phyloP scores from a whole-genome alignment of 2,329 filamentous ascomycete genomes.

The Drechslerella dactyloides region DNA sequence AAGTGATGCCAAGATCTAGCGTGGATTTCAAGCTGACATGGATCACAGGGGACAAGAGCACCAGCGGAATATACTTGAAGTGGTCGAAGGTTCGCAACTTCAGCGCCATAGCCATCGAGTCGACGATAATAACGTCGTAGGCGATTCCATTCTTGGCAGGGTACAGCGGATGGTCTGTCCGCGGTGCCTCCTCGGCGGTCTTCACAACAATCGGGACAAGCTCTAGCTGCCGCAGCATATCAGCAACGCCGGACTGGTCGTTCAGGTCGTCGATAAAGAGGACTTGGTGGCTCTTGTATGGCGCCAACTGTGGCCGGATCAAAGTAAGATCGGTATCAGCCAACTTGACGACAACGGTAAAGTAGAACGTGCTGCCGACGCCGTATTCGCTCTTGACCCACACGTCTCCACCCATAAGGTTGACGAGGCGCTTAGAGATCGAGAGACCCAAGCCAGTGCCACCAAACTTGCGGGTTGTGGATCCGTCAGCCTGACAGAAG shows the following conservation, averaged over 20 bases:
- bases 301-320: constrained; percentile 81
- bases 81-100: constrained; percentile 84
- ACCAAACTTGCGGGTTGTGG: constrained; percentile 88
- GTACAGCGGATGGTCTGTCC: constrained; percentile 63
- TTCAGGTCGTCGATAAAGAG: constrained; percentile 91
- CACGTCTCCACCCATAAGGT: constrained; percentile 93
- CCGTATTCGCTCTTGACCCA: constrained; percentile 95
- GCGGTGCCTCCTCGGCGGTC: constrained; percentile 71
- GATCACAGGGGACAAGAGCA: constrained; percentile 85
- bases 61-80: constrained; percentile 97
- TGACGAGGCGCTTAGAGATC: constrained; percentile 92
- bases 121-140: constrained; percentile 95
- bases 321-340: constrained; percentile 78
- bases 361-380: constrained; percentile 92
- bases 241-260: constrained; percentile 75
- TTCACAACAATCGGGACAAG: constrained; percentile 84
- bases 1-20: constrained; percentile 93
- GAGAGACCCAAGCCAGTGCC: constrained; percentile 92
- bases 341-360: constrained; percentile 88
- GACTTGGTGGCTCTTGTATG: constrained; percentile 91
- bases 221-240: constrained; percentile 78
- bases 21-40: constrained; percentile 92
- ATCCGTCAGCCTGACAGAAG: constrained; percentile 97
- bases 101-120: constrained; percentile 89
- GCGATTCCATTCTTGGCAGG: constrained; percentile 64